Evolutionary conservation across 225 moss, liverwort and hornwort species (phyloP).

Genomic region (Physcomitrium patens): DNA sequence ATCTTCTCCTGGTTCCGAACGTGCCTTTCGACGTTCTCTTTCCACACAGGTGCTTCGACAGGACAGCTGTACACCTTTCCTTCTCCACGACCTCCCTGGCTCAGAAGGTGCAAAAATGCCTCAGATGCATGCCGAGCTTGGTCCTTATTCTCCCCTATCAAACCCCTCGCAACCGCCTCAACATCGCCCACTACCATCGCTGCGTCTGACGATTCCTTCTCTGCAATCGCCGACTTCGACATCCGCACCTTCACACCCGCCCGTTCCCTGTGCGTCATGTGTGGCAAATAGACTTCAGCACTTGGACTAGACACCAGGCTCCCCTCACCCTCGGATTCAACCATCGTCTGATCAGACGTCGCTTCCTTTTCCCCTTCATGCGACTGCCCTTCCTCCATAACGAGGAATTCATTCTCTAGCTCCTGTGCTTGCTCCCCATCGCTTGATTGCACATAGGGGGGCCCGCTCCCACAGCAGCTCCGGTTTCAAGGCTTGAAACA

Average conservation of each 20-base stretch:
- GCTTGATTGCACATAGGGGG: slow-evolving; percentile 12
- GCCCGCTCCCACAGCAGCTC: slow-evolving; percentile 19
- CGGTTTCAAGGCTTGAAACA: slow-evolving; percentile 6
- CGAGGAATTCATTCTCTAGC: slow-evolving; percentile 26
- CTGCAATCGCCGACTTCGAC: slow-evolving; percentile 36
- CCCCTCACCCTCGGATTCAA: slow-evolving; percentile 44
- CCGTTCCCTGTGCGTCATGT: slow-evolving; percentile 26
- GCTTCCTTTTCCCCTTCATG: slow-evolving; percentile 46
- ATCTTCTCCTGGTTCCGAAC: slow-evolving; percentile 56
- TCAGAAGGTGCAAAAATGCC: slow-evolving; percentile 63
- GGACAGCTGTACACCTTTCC: slow-evolving; percentile 64
- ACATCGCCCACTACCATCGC: slow-evolving; percentile 37
- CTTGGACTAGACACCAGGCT: slow-evolving; percentile 46
- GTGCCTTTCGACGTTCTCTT: slow-evolving; percentile 72
- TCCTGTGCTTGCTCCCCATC: slow-evolving; percentile 10
- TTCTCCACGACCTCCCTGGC: slow-evolving; percentile 37
- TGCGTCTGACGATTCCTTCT: slow-evolving; percentile 32
- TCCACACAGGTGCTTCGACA: slow-evolving; percentile 74
- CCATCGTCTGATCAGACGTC: slow-evolving; percentile 18
- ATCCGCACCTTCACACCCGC: slow-evolving; percentile 29
- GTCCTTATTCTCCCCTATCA: slow-evolving; percentile 74
- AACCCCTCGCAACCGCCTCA: slow-evolving; percentile 41
- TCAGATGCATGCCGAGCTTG: slow-evolving; percentile 65
- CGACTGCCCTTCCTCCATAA: slow-evolving; percentile 56
- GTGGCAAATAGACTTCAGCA: slow-evolving; percentile 1